Conservation (phyloP, 2,329 filamentous ascomycete species). For the Exophiala lecanii-corni region DNA sequence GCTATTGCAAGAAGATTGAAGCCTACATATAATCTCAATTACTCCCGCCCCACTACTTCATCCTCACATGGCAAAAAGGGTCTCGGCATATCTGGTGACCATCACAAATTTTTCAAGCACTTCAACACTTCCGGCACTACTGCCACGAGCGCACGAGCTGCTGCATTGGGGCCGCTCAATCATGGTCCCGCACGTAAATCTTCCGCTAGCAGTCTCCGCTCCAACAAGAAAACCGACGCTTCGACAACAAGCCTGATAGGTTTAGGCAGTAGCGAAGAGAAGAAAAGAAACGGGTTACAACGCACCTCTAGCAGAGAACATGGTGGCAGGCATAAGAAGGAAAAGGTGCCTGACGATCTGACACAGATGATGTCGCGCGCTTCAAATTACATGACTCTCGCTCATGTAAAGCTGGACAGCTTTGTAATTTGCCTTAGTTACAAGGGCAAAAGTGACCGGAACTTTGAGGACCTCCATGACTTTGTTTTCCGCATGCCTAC, state of each 20-base stretch:
- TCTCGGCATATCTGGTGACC: constrained; percentile 19
- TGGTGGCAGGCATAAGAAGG: constrained; percentile 48
- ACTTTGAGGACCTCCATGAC: constrained; percentile 93
- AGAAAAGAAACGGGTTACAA: constrained; percentile 41
- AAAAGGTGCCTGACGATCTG: constrained; percentile 75
- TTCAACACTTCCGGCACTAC: constrained; percentile 13
- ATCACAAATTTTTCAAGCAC: constrained; percentile 25
- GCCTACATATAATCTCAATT: constrained; percentile 58
- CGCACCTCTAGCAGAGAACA: constrained; percentile 35
- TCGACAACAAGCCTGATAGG: constrained; percentile 21
- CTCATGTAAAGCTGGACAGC: constrained; percentile 89
- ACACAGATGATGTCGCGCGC: constrained; percentile 95
- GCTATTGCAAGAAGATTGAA: constrained; percentile 77
- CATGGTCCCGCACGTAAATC: constrained; percentile 19
- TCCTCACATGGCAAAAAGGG: constrained; percentile 18
- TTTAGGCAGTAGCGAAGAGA: constrained; percentile 32
- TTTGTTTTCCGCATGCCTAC: constrained; percentile 94
- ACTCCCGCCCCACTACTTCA: constrained; percentile 5
- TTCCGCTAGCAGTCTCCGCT: constrained; percentile 29
- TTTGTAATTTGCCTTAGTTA: constrained; percentile 94
- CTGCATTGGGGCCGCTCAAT: constrained; percentile 9
- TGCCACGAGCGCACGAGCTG: constrained; percentile 9
- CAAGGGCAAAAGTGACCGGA: constrained; percentile 92
- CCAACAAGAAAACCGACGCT: constrained; percentile 34
- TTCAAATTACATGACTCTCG: constrained; percentile 95